Percentiles rank a stretch among this genome's conserved stretches.
Evolutionary conservation across 163 green algal species (phyloP).

Genomic region (Coccomyxa subellipsoidea): DNA sequence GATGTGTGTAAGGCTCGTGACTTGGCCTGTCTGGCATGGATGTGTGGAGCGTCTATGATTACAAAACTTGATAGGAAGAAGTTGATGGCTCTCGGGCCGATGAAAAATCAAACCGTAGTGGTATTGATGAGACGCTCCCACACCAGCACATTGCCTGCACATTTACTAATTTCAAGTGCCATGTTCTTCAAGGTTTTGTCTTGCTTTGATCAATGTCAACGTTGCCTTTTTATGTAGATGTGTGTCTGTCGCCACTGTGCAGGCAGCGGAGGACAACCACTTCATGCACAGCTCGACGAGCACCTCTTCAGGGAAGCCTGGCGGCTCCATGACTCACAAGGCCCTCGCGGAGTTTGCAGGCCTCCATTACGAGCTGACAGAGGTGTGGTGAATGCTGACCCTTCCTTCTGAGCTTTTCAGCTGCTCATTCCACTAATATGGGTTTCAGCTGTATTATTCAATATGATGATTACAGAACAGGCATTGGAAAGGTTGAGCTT

Average conservation of each 20-base stretch:
- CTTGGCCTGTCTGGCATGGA: too few relatives aligned
- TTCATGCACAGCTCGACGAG: conserved; percentile 81
- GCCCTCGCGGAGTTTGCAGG: conserved; percentile 79
- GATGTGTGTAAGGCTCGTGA: too few relatives aligned
- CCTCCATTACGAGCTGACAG: conserved; percentile 74
- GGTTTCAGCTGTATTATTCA: too few relatives aligned
- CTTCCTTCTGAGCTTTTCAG: neutral
- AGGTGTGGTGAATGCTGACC: conserved; percentile 38
- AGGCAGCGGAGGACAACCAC: conserved; percentile 83
- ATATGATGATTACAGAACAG: too few relatives aligned
- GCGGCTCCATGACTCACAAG: conserved; percentile 16
- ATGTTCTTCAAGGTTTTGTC: too few relatives aligned
- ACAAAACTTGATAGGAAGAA: conserved; percentile 13
- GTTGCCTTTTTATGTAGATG: too few relatives aligned
- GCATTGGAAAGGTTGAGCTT: too few relatives aligned
- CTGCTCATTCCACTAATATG: too few relatives aligned
- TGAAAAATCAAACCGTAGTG: neutral
- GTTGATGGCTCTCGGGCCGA: neutral
- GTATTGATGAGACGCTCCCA: neutral
- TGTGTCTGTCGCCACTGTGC: too few relatives aligned
- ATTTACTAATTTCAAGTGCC: neutral
- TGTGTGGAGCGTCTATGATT: conserved; percentile 1
- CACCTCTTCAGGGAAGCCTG: neutral
- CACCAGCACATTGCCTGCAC: neutral
- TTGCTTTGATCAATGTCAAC: too few relatives aligned